A percentile compares a stretch with the other conserved stretches of the same genome.
Conservation (phyloP, 2,329 filamentous ascomycete species). For the Fusarium sarcochroum region DNA sequence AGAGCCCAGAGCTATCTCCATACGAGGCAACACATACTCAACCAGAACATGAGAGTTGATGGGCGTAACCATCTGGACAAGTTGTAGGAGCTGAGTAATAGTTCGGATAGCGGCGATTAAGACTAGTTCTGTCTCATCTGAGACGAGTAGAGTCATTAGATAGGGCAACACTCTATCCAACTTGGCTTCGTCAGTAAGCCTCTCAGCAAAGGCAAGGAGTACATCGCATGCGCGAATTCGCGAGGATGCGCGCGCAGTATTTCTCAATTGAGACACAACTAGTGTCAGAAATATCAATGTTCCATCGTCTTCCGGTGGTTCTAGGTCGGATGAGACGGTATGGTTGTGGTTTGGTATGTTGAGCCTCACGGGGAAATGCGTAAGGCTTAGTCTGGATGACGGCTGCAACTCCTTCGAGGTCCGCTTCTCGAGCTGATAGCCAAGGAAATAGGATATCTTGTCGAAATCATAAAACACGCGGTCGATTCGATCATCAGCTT, state of each 20-base stretch:
- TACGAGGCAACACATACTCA: conserved; percentile 76
- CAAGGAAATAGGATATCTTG: conserved; percentile 95
- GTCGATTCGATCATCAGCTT: conserved; percentile 94
- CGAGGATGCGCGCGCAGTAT: conserved; percentile 89
- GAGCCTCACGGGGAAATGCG: conserved; percentile 83
- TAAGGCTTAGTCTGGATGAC: conserved; percentile 64
- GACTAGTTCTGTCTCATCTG: conserved; percentile 86
- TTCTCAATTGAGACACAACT: conserved; percentile 88
- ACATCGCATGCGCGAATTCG: conserved; percentile 92
- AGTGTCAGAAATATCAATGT: conserved; percentile 93
- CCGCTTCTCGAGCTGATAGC: conserved; percentile 72
- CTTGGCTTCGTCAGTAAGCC: conserved; percentile 94
- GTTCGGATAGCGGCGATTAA: conserved; percentile 87
- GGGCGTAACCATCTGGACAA: conserved; percentile 89
- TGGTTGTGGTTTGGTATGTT: conserved; percentile 90
- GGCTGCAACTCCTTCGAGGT: conserved; percentile 46
- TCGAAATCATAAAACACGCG: conserved; percentile 95
- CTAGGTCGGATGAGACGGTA: conserved; percentile 71
- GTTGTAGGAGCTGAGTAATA: conserved; percentile 87
- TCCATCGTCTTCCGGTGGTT: conserved; percentile 83
- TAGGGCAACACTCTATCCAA: conserved; percentile 94
- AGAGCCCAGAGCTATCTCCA: conserved; percentile 68
- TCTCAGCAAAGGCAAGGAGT: conserved; percentile 90
- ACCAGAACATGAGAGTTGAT: conserved; percentile 79
- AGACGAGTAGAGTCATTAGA: conserved; percentile 80